Base-by-base conservation (phyloP, 768 basidiomycete species). In the Ramaria sp. region DNA sequence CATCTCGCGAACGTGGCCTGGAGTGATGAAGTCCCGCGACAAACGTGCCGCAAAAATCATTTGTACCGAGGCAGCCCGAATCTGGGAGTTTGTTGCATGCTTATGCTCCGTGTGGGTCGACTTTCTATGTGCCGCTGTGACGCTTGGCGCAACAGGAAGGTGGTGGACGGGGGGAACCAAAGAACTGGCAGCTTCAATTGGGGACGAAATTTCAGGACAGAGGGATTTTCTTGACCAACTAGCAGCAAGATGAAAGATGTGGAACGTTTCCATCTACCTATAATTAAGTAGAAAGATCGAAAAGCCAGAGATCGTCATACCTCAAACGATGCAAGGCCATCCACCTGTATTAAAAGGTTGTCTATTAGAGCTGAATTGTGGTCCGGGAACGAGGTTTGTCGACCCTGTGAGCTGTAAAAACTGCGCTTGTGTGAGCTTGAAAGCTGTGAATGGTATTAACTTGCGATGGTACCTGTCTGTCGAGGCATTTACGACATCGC, bases 321-420 rank as follows among this genome's bases (percentile, higher is more conserved):
- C 78, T 91, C 89, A 56, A 91, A 72, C 6, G 84, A 86, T 3
- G 80, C 73, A 46, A 88, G 68, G 52, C 81, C 78, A 45, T 71
- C 67, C 45, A 80, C 72, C n/a, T 72, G 68, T 31, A 67, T 64
- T 63, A 76, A 72, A 46, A 91, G 68, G 41, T 75, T 68, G 50
- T 79, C 73, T 52, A 90, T 79, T 54, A 91, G 76, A 63, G 73
- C 69, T 33, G 72, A 72, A 66, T 91, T 91, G 65, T 79, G 73
- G 69, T 91, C 88, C 37, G 80, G 80, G 65, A 91, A 91, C 4
- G 86, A 85, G 2, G 88, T 90, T 63, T 82, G 81, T 61, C 89
- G 78, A 46, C 89, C 89, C 71, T 91, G 89, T 12, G 88, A 89
- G 50, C 88, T 88, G 71, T 91, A 91, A 71, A 90, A 90, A 66